These are phyloP conservation scores for Rusavskia elegans DNA, from an alignment of 495 filamentous ascomycete genomes.

Conservation along the genomic window DNA sequence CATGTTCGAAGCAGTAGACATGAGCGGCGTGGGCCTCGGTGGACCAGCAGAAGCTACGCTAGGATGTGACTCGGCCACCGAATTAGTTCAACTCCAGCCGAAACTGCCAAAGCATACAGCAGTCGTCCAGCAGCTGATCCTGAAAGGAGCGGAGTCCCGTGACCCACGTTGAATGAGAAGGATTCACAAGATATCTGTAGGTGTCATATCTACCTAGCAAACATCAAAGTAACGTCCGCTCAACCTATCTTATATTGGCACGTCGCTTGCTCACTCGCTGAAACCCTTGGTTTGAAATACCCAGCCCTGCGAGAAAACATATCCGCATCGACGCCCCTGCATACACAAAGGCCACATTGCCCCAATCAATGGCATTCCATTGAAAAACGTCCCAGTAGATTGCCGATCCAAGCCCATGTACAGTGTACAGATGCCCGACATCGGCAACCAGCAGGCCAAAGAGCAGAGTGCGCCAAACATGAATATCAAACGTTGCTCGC, in stretches of 20 bases:
- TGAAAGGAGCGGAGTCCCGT: too few relatives aligned
- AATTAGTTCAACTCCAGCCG: too few relatives aligned
- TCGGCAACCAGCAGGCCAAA: constrained; percentile 48
- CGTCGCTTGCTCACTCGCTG: background rate
- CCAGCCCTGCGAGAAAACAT: constrained; percentile 37
- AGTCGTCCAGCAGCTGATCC: too few relatives aligned
- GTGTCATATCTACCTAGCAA: too few relatives aligned
- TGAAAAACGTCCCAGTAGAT: constrained; percentile 38
- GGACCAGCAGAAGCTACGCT: too few relatives aligned
- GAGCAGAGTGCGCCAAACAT: constrained; percentile 48
- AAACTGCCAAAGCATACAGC: too few relatives aligned
- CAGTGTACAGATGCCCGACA: constrained; percentile 47
- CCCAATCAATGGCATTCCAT: constrained; percentile 54
- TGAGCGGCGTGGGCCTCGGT: too few relatives aligned
- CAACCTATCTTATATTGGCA: background rate
- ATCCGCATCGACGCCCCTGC: constrained; percentile 37
- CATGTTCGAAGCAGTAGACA: too few relatives aligned
- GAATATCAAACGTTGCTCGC: constrained; percentile 40
- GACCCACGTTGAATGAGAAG: too few relatives aligned
- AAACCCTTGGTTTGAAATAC: constrained; percentile 15
- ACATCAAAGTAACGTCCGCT: too few relatives aligned
- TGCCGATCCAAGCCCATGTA: constrained; percentile 29
- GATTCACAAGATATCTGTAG: too few relatives aligned
- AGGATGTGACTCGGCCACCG: too few relatives aligned
- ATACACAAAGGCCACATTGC: constrained; percentile 48